phyloP scores from a whole-genome alignment of 306 rosid genomes.

The Canavalia gladiata region DNA sequence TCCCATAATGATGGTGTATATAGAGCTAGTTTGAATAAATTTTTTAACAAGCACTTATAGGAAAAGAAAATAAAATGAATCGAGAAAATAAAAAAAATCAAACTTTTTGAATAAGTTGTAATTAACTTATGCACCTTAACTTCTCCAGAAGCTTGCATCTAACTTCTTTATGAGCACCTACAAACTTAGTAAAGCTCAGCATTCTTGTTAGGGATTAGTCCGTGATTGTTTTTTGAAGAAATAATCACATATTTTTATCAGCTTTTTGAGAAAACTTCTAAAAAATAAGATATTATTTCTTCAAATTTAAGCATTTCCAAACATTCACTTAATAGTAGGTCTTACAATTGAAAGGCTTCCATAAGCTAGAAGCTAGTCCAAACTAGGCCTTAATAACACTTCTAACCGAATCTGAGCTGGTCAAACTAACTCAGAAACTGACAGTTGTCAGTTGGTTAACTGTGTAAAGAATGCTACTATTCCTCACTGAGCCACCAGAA shows the following conservation, averaged over 20 bases:
- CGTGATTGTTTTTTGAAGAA: no score
- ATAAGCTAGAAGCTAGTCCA: not conserved
- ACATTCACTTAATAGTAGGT: not conserved
- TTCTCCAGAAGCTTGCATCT: not conserved
- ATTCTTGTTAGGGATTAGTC: not conserved
- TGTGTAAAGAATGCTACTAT: not conserved
- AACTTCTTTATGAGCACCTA: not conserved
- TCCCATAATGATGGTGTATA: not conserved
- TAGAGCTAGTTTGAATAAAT: not conserved
- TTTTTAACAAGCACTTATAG: not conserved
- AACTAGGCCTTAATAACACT: not conserved
- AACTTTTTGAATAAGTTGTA: not conserved
- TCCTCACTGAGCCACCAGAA: not conserved
- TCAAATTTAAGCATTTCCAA: no score
- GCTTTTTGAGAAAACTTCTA: no score
- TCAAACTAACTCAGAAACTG: not conserved
- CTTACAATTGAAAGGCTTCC: not conserved
- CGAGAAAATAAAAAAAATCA: conserved; percentile 4
- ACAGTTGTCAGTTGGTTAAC: not conserved
- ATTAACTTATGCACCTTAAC: not conserved
- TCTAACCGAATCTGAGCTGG: not conserved
- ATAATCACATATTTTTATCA: no score
- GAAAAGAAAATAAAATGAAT: not conserved
- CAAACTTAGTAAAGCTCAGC: not conserved
- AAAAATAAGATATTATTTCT: no score